These are phyloP conservation scores for Myriosclerotinia scirpicola DNA, from an alignment of 2,329 filamentous ascomycete species.

Conservation along the genomic window DNA sequence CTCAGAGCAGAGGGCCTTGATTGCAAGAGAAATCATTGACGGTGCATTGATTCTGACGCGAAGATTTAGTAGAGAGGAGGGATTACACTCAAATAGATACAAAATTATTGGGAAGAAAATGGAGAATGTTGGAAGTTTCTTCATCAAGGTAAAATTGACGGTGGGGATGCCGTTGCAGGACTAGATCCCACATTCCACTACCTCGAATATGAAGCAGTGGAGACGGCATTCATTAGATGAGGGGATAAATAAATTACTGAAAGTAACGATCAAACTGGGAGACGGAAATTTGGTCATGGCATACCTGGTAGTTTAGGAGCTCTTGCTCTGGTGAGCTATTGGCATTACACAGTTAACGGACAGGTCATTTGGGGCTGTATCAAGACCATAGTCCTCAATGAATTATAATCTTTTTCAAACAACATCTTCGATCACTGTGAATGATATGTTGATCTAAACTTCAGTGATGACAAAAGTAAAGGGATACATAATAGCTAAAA, in stretches of 20 bases:
- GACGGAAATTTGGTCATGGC: too few relatives aligned
- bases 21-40: not conserved
- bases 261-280: too few relatives aligned
- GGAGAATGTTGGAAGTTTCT: not conserved
- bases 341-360: not conserved
- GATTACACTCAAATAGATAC: not conserved
- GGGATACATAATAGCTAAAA: too few relatives aligned
- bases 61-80: not conserved
- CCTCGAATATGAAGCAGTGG: not conserved
- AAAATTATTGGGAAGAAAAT: not conserved
- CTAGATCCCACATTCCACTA: not conserved
- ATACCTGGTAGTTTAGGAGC: not conserved
- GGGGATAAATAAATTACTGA: too few relatives aligned
- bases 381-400: not conserved
- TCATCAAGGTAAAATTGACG: not conserved
- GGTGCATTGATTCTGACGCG: not conserved
- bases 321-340: not conserved
- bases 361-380: not conserved
- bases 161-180: not conserved
- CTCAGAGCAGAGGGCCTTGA: not conserved
- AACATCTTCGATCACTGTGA: not conserved
- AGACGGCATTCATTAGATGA: too few relatives aligned
- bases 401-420: not conserved
- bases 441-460: not conserved
- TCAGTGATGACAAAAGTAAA: not conserved